phyloP scores from a whole-genome alignment of 108 stramenopile genomes.

The Epithemia pelagica region DNA sequence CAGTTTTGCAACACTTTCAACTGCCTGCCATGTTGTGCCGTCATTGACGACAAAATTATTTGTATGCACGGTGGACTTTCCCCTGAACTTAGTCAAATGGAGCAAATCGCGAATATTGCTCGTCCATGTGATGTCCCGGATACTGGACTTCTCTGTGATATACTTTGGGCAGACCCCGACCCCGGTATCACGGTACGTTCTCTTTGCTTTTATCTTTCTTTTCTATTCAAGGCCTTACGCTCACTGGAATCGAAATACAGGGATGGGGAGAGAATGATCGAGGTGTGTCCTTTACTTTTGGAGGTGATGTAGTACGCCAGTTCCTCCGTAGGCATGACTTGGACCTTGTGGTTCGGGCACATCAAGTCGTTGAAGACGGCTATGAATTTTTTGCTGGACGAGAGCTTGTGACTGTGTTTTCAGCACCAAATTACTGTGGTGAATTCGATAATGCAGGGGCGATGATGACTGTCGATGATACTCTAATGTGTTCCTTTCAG shows the following conservation, averaged over 20 bases:
- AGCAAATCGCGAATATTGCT: conserved; percentile 94
- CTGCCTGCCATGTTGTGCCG: conserved; percentile 96
- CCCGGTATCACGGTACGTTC: conserved; percentile 82
- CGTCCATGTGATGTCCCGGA: conserved; percentile 98
- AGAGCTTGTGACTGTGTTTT: conserved; percentile 96
- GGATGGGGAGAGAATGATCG: conserved; percentile 99
- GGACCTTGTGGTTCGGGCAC: conserved; percentile 96
- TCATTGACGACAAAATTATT: conserved; percentile 99
- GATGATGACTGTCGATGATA: conserved; percentile 97
- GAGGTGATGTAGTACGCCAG: conserved; percentile 96
- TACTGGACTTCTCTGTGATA: conserved; percentile 97
- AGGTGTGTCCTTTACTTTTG: conserved; percentile 99
- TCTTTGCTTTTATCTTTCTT: conserved; percentile 2
- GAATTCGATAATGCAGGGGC: conserved; percentile 99
- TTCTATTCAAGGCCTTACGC: background rate
- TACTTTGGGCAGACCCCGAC: conserved; percentile 99
- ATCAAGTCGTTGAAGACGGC: conserved; percentile 99
- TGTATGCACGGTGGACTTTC: conserved; percentile 99
- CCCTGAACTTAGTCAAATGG: conserved; percentile 94
- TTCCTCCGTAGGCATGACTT: conserved; percentile 98
- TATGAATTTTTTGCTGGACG: conserved; percentile 98
- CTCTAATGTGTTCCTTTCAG: conserved; percentile 96
- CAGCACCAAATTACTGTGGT: conserved; percentile 98
- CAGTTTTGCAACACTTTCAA: conserved; percentile 99
- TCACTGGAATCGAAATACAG: conserved; percentile 13